These are phyloP conservation scores for Mycosarcoma mackinlayi DNA, from an alignment of 1,284 basidiomycete genomes.

Conservation along the genomic window DNA sequence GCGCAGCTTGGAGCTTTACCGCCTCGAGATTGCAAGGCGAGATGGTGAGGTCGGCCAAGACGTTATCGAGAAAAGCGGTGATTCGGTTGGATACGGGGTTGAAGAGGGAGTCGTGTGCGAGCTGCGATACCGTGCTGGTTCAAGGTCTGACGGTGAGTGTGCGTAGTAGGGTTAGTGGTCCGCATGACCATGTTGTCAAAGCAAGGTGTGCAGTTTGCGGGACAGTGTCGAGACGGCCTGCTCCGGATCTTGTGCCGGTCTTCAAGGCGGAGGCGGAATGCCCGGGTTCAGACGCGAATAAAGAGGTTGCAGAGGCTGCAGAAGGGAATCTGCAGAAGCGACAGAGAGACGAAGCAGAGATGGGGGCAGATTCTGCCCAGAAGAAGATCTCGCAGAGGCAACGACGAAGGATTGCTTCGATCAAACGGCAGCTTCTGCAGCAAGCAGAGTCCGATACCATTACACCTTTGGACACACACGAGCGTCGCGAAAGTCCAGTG, in stretches of 20 bases:
- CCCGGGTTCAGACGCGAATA: neutral
- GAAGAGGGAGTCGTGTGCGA: conserved; percentile 19
- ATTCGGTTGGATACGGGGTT: conserved; percentile 34
- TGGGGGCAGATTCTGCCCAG: too few species aligned
- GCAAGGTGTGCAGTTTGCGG: conserved; percentile 26
- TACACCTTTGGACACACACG: neutral
- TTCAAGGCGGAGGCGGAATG: neutral
- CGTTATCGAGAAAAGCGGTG: conserved; percentile 35
- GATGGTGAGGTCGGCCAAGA: conserved; percentile 21
- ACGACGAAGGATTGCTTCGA: conserved; percentile 11
- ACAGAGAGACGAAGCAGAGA: neutral
- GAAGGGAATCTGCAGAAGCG: neutral
- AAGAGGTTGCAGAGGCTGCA: neutral
- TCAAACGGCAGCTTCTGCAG: conserved; percentile 15
- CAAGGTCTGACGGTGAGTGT: conserved; percentile 28
- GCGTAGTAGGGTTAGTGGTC: conserved; percentile 22
- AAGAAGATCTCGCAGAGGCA: conserved; percentile 27
- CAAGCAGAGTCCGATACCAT: neutral
- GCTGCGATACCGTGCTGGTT: conserved; percentile 23
- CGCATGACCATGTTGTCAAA: conserved; percentile 36
- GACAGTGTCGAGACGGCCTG: conserved; percentile 15
- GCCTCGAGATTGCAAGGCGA: conserved; percentile 22
- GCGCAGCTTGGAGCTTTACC: conserved; percentile 1
- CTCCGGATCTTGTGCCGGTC: conserved; percentile 23
- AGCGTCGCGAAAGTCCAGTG: too few species aligned